Evolutionary conservation across 2,329 filamentous ascomycete genomes (phyloP), one percentile per base, ranked within the genome.

Genomic region (Phialophora expanda): DNA sequence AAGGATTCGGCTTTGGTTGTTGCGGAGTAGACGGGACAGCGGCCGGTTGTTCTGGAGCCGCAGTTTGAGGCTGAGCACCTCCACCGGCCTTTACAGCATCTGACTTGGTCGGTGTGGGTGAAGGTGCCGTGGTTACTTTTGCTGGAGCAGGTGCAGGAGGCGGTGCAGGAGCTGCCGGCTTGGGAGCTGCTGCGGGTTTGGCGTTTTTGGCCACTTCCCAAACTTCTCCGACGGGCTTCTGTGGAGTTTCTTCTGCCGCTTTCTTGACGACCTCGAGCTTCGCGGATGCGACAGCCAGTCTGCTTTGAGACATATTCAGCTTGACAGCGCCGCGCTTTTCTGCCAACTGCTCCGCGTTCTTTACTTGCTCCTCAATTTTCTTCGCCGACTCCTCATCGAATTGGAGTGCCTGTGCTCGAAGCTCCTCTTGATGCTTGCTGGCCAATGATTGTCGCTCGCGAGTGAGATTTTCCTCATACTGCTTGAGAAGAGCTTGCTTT

Each of bases 201-300:
- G 87, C 85, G 61, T 79, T 82, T 78, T 94, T 93, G 0, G 90
- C 93, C 61, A 91, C 81, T 69, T 90, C 88, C 91, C 92, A 97
- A 0, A 97, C 93, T 77, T 97, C 93, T 9, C 82, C 86, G 3
- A 98, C 92, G 0, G 93, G 87, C 75, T 88, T 89, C 73, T 94
- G 84, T 0, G 94, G 94, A 0, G 93, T 97, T 56, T 96, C 90
- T n/a, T 84, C 85, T 0, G 90, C 92, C 12, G 94, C 93, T 55
- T 87, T 90, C 74, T 93, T 86, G 3, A 98, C 90, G 1, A 95
- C 87, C 1, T 86, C 85, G 34, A 96, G 80, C 80, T 95, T 96
- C 4, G 89, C 90, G 58, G 84, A 83, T 0, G 88, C 86, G 8
- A 81, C 79, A 68, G 85, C 86, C 55, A 84, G 79, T 75, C 89